These are phyloP conservation scores for Blastobotrys parvus DNA, from an alignment of 805 yeast genomes.

Conservation along the genomic window DNA sequence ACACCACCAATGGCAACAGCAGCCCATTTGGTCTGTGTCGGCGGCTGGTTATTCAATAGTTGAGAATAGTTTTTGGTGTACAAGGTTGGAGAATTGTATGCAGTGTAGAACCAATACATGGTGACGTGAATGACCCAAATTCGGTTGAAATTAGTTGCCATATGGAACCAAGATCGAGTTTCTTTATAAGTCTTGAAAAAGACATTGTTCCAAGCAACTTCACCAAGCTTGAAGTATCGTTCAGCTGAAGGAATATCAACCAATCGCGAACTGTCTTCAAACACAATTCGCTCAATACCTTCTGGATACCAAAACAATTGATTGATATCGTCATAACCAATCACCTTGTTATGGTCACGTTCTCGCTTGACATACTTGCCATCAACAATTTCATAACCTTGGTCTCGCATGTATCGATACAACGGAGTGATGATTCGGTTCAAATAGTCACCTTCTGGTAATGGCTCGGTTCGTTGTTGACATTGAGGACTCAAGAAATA, in stretches of 20 bases:
- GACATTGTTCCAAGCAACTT: slow-evolving; percentile 57
- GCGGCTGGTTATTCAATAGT: slow-evolving; percentile 75
- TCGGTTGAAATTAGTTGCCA: slow-evolving; percentile 92
- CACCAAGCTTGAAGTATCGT: slow-evolving; percentile 46
- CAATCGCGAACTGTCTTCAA: slow-evolving; percentile 38
- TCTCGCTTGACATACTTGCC: slow-evolving; percentile 41
- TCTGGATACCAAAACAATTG: slow-evolving; percentile 78
- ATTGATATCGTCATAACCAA: slow-evolving; percentile 87
- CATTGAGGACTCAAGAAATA: slow-evolving; percentile 42
- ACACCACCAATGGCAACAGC: slow-evolving; percentile 88
- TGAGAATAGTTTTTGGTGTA: slow-evolving; percentile 85
- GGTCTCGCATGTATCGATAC: slow-evolving; percentile 51
- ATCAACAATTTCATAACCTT: slow-evolving; percentile 38
- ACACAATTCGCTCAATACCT: slow-evolving; percentile 51
- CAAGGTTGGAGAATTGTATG: slow-evolving; percentile 85
- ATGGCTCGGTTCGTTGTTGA: slow-evolving; percentile 24
- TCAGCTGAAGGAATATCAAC: slow-evolving; percentile 48
- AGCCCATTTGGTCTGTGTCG: slow-evolving; percentile 88
- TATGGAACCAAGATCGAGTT: slow-evolving; percentile 94
- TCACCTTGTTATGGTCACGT: slow-evolving; percentile 56
- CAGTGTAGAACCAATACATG: slow-evolving; percentile 88
- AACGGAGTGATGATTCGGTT: slow-evolving; percentile 70
- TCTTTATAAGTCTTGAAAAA: slow-evolving; percentile 77
- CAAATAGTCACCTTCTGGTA: slow-evolving; percentile 32
- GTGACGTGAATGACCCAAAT: slow-evolving; percentile 93